A percentile compares a stretch with the other conserved stretches of the same genome.
phyloP scores from a whole-genome alignment of 192 early-diverging fungal genomes.

The Oehlia diaphana region DNA sequence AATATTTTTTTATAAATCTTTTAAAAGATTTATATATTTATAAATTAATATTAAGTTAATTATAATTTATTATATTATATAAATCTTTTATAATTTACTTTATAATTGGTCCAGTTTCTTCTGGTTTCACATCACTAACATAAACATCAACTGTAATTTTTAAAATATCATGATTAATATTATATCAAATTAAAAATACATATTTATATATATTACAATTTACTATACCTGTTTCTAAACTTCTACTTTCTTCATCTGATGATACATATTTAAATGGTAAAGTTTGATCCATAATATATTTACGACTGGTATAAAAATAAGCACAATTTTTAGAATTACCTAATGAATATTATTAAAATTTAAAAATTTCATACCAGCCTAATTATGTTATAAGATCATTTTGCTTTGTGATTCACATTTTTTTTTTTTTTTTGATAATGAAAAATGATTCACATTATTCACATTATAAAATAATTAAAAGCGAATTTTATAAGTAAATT shows the following conservation, averaged over 20 bases:
- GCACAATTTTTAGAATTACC: too few species aligned
- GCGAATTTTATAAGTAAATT: too few species aligned
- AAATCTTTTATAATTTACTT: conserved; percentile 9
- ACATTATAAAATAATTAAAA: too few species aligned
- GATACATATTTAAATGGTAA: conserved; percentile 21
- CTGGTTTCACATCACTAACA: conserved; percentile 21
- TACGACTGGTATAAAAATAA: too few species aligned
- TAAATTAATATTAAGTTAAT: not conserved
- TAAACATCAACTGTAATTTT: conserved; percentile 25
- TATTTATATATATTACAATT: too few species aligned
- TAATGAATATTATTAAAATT: too few species aligned
- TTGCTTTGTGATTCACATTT: too few species aligned
- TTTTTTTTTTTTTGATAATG: too few species aligned
- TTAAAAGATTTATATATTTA: not conserved
- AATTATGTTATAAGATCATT: too few species aligned
- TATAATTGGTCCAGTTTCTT: conserved; percentile 14
- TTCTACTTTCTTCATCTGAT: conserved; percentile 25
- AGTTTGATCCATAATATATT: not conserved
- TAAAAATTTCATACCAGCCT: too few species aligned
- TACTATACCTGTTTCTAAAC: conserved; percentile 20
- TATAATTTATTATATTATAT: too few species aligned
- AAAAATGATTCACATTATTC: too few species aligned
- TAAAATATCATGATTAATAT: not conserved
- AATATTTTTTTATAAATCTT: conserved; percentile 49
- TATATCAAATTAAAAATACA: not conserved